These are phyloP conservation scores for Curvularia spicifera DNA, from an alignment of 2,329 filamentous ascomycete species.

Conservation along the genomic window DNA sequence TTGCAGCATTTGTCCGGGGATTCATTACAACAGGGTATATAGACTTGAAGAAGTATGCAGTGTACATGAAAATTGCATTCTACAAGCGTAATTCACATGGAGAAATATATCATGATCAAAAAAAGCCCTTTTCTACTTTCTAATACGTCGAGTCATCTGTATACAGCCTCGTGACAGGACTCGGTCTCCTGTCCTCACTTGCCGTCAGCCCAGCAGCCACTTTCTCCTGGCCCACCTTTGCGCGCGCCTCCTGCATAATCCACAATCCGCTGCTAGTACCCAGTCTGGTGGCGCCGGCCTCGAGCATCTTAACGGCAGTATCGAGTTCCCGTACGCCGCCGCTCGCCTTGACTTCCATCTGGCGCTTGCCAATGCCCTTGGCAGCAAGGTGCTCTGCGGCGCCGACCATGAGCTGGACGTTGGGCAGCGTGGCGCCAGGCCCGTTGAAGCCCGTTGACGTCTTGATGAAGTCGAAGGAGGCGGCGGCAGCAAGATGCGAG, in stretches of 20 bases:
- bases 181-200: slow-evolving; percentile 25
- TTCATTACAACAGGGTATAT: background rate
- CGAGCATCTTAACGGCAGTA: slow-evolving; percentile 61
- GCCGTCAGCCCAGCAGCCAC: slow-evolving; percentile 26
- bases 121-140: background rate
- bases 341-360: slow-evolving; percentile 64
- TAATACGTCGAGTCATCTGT: slow-evolving; percentile 41
- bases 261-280: slow-evolving; percentile 63
- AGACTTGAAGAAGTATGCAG: background rate
- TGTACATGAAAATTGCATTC: background rate
- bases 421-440: slow-evolving; percentile 58
- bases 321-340: slow-evolving; percentile 61
- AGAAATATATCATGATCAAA: background rate
- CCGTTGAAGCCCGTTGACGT: slow-evolving; percentile 67
- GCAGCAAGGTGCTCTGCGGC: slow-evolving; percentile 54
- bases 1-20: background rate
- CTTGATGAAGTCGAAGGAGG: slow-evolving; percentile 65
- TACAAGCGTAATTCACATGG: background rate
- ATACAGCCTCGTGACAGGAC: slow-evolving; percentile 45
- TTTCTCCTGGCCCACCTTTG: slow-evolving; percentile 32
- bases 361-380: slow-evolving; percentile 34
- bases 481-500: slow-evolving; percentile 58
- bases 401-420: slow-evolving; percentile 62
- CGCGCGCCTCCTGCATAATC: slow-evolving; percentile 58
- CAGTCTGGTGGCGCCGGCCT: slow-evolving; percentile 62